Conservation (phyloP, 148 eudicot species). For the Simmondsia chinensis region DNA sequence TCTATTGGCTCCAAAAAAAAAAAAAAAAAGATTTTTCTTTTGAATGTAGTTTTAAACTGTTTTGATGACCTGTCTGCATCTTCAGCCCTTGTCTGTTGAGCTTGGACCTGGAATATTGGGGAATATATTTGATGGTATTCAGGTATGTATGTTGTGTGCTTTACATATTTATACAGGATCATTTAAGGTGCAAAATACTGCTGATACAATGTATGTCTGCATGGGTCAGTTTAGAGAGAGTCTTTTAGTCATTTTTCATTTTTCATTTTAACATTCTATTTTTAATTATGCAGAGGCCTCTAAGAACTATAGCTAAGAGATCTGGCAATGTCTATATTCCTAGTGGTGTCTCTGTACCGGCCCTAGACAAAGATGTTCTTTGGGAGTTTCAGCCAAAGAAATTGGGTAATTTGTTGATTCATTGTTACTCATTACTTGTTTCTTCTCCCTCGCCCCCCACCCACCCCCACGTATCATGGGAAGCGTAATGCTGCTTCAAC, state of each 20-base stretch:
- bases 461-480: too few relatives aligned
- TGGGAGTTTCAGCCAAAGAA: constrained; percentile 98
- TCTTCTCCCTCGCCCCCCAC: not conserved
- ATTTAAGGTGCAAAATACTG: too few relatives aligned
- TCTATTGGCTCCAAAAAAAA: too few relatives aligned
- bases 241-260: too few relatives aligned
- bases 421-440: not conserved
- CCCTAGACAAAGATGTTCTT: constrained; percentile 83
- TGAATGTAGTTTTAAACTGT: too few relatives aligned
- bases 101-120: constrained; percentile 97
- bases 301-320: constrained; percentile 80
- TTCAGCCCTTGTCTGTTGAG: constrained; percentile 92
- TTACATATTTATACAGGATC: too few relatives aligned
- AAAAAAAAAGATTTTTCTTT: too few relatives aligned
- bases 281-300: constrained; percentile 90
- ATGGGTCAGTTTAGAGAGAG: too few relatives aligned
- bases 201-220: too few relatives aligned
- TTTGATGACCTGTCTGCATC: constrained; percentile 3
- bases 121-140: constrained; percentile 96
- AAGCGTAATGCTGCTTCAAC: not conserved
- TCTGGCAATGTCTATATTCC: constrained; percentile 98
- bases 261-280: too few relatives aligned
- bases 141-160: constrained; percentile 67
- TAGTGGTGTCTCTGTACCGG: constrained; percentile 96
- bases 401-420: constrained; percentile 31